phyloP scores from a whole-genome alignment of 345 rosid species.

The Citrus australasica region DNA sequence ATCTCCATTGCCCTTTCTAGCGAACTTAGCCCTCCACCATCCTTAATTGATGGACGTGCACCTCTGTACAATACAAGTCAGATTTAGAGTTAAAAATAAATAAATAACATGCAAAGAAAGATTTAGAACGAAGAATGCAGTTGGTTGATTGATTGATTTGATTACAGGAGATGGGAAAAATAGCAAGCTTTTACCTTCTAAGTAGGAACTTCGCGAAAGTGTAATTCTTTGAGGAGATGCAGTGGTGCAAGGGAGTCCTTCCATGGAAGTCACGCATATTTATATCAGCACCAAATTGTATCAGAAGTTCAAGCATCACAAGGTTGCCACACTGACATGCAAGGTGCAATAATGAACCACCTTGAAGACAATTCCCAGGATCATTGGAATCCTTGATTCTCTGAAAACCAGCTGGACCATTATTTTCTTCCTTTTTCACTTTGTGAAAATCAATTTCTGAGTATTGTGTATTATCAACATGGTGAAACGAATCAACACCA shows the following conservation, averaged over 20 bases:
- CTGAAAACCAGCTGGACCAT: constrained; percentile 57
- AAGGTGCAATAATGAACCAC: constrained; percentile 77
- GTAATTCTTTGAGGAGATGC: constrained; percentile 56
- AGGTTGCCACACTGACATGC: constrained; percentile 59
- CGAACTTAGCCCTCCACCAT: constrained; percentile 66
- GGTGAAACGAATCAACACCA: constrained; percentile 35
- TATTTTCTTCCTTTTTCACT: constrained; percentile 24
- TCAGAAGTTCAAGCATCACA: constrained; percentile 69
- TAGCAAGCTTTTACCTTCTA: constrained; percentile 44
- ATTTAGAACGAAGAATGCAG: no score
- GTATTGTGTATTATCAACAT: constrained; percentile 29
- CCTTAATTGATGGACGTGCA: constrained; percentile 63
- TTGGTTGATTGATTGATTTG: no score
- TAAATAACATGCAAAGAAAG: neutral
- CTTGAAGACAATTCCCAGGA: constrained; percentile 65
- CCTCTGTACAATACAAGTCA: constrained; percentile 47
- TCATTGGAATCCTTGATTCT: constrained; percentile 55
- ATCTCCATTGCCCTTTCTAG: constrained; percentile 92
- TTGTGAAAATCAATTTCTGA: constrained; percentile 6
- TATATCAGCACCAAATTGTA: constrained; percentile 75
- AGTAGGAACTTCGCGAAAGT: constrained; percentile 67
- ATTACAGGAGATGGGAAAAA: neutral
- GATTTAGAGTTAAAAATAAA: no score
- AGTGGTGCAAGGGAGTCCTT: constrained; percentile 82
- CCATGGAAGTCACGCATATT: constrained; percentile 69